These are phyloP conservation scores for Rostrohypoxylon terebratum DNA, from an alignment of 495 filamentous ascomycete species.

Conservation along the genomic window DNA sequence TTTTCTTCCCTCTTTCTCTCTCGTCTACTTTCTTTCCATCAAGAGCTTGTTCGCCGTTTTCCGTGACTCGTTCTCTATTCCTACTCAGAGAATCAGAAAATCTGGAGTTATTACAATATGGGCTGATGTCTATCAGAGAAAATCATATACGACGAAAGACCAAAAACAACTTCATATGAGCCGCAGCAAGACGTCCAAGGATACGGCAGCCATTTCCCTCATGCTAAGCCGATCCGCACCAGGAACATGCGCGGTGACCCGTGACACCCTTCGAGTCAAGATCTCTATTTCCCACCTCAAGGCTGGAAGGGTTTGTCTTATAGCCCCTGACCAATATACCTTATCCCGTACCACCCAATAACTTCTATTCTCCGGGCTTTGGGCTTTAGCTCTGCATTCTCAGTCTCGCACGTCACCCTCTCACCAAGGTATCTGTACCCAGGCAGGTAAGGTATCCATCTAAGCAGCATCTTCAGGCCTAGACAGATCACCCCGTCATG, in stretches of 20 bases:
- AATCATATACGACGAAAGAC: constrained; percentile 2
- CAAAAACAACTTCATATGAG: constrained; percentile 11
- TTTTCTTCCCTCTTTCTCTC: background rate
- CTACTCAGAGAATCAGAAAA: background rate
- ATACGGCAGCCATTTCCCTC: constrained; percentile 24
- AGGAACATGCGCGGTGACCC: constrained; percentile 39
- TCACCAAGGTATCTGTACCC: constrained; percentile 28
- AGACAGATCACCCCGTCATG: constrained; percentile 32
- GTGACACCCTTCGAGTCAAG: constrained; percentile 40
- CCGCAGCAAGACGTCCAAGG: constrained; percentile 23
- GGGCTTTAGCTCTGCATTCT: background rate
- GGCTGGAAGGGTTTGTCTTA: constrained; percentile 45
- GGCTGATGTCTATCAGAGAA: constrained; percentile 22
- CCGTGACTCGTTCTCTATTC: background rate
- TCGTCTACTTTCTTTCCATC: constrained; percentile 13
- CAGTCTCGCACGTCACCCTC: constrained; percentile 24
- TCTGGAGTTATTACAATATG: constrained; percentile 12
- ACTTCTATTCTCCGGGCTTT: constrained; percentile 34
- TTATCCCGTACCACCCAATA: constrained; percentile 42
- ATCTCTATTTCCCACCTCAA: constrained; percentile 23
- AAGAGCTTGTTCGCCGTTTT: constrained; percentile 5
- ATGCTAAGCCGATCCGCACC: constrained; percentile 33
- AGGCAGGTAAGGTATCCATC: constrained; percentile 21
- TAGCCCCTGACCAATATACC: constrained; percentile 41
- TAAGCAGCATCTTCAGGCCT: constrained; percentile 15